A percentile compares a stretch with the other conserved stretches of the same genome.
phyloP scores from a whole-genome alignment of 495 filamentous ascomycete genomes.

The Neurospora pannonica region DNA sequence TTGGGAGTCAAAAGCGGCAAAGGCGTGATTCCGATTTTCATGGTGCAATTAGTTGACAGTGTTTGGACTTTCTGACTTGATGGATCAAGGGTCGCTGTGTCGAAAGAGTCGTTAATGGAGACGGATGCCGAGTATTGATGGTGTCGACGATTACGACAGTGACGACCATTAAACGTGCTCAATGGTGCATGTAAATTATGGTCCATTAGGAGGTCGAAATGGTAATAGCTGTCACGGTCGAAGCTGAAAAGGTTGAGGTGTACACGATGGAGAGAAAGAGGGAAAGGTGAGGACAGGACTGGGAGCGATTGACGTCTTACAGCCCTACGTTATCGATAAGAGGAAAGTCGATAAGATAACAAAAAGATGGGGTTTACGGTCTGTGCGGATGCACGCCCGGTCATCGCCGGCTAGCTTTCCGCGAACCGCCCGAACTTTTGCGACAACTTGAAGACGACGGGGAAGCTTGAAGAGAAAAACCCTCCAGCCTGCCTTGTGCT shows the following conservation, averaged over 20 bases:
- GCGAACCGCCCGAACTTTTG: background rate
- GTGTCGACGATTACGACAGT: background rate
- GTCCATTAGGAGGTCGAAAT: background rate
- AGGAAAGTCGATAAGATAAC: background rate
- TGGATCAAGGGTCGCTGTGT: background rate
- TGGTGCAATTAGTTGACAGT: background rate
- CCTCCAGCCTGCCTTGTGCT: background rate
- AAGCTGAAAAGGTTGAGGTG: background rate
- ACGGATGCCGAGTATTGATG: background rate
- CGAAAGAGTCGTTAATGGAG: background rate
- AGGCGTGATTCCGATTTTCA: background rate
- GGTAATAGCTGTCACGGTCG: background rate
- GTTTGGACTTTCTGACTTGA: background rate
- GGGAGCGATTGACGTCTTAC: background rate
- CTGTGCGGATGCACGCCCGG: background rate
- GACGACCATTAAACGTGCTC: too few species aligned
- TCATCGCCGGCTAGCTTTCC: background rate
- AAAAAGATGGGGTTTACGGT: background rate
- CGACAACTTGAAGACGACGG: background rate
- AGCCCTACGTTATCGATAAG: background rate
- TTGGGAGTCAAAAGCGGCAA: background rate
- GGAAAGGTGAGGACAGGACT: background rate
- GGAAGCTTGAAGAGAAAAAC: background rate
- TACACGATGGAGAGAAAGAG: background rate
- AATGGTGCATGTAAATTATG: background rate